Conservation (phyloP, 305 asterid species). For the Fraxinus angustifolia region DNA sequence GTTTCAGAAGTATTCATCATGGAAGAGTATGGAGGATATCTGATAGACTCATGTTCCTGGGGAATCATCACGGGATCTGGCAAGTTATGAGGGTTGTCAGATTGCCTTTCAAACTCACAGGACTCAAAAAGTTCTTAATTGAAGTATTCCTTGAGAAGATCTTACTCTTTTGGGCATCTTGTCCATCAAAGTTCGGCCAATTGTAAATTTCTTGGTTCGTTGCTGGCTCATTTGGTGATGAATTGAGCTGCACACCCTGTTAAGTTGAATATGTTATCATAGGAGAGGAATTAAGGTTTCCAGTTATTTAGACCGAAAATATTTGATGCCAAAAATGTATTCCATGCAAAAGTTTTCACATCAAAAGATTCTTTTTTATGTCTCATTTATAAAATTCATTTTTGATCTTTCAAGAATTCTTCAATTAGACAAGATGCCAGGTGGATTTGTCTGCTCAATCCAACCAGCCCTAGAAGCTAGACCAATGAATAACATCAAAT, state of each 20-base stretch:
- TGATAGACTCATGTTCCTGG: constrained; percentile 42
- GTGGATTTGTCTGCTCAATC: neutral
- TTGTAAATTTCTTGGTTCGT: constrained; percentile 20
- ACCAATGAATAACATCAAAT: neutral
- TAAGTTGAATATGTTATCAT: neutral
- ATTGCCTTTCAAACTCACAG: constrained; percentile 16
- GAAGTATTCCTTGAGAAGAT: constrained; percentile 7
- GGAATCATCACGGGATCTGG: constrained; percentile 44
- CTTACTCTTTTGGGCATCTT: constrained; percentile 47
- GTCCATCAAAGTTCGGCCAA: constrained; percentile 33
- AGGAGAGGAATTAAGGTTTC: neutral
- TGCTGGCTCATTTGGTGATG: constrained; percentile 18
- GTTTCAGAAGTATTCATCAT: constrained; percentile 32
- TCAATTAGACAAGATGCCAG: neutral
- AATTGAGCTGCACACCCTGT: constrained; percentile 28
- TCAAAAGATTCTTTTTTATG: neutral
- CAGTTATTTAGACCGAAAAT: neutral
- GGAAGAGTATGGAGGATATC: constrained; percentile 38
- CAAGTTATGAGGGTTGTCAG: constrained; percentile 27
- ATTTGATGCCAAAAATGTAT: neutral
- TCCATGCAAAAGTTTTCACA: neutral
- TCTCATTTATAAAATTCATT: neutral
- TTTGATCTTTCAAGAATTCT: neutral
- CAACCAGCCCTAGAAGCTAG: neutral
- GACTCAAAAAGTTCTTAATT: constrained; percentile 8